Conservation (phyloP, 2,329 filamentous ascomycete genomes). For the Tolypocladium nubicola region DNA sequence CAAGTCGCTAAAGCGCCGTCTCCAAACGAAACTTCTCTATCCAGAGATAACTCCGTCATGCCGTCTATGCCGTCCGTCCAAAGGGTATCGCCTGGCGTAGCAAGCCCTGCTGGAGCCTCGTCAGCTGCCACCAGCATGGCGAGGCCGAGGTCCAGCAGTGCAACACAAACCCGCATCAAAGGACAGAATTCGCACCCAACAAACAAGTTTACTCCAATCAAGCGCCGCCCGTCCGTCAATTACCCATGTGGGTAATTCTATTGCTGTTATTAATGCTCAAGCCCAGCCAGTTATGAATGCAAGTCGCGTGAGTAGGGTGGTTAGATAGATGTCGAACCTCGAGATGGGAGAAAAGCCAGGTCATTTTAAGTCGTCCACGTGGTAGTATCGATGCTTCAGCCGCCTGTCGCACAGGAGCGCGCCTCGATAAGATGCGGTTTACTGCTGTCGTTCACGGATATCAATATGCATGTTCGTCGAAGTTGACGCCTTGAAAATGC, state of each 20-base stretch:
- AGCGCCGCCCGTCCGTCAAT: not conserved
- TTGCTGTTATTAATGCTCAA: constrained; percentile 1
- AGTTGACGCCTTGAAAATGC: not conserved
- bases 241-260: not conserved
- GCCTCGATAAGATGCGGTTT: not conserved
- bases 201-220: not conserved
- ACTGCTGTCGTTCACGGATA: constrained; percentile 1
- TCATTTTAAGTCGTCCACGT: not conserved
- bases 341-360: not conserved
- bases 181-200: not conserved
- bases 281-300: not conserved
- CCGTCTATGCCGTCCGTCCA: not conserved
- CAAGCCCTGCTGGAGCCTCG: not conserved
- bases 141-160: not conserved
- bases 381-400: not conserved
- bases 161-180: not conserved
- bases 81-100: not conserved
- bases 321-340: constrained; percentile 1
- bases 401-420: not conserved
- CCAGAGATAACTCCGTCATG: not conserved
- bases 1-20: not conserved
- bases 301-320: not conserved
- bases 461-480: constrained; percentile 1
- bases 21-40: not conserved
- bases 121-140: not conserved